Conservation (phyloP, 164 flowering plant species). For the Echeveria elegans region DNA sequence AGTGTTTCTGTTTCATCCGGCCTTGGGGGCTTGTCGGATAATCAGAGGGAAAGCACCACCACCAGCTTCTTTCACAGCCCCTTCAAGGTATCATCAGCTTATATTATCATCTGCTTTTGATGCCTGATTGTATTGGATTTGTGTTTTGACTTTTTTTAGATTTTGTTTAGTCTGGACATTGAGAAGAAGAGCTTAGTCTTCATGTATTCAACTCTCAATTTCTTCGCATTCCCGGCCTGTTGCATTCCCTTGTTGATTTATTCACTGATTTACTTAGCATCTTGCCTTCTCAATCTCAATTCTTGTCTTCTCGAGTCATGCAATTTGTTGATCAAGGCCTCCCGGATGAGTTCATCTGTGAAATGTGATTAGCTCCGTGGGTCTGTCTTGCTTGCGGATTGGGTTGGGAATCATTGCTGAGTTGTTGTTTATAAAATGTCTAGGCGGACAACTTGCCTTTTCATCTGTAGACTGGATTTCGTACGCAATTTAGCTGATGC, state of each 20-base stretch:
- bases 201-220: too few relatives aligned
- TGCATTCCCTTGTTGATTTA: not conserved
- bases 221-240: too few relatives aligned
- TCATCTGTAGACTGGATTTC: not conserved
- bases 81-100: too few relatives aligned
- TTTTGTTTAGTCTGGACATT: not conserved
- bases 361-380: not conserved
- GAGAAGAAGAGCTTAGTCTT: not conserved
- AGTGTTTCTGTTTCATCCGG: not conserved
- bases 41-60: too few relatives aligned
- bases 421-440: not conserved
- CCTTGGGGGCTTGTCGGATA: too few relatives aligned
- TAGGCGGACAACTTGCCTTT: not conserved
- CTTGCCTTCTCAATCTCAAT: too few relatives aligned
- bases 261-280: not conserved
- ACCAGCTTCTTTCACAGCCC: too few relatives aligned
- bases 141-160: constrained; percentile 1
- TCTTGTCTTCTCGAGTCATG: too few relatives aligned
- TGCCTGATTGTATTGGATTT: too few relatives aligned
- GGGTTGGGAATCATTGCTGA: not conserved
- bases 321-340: too few relatives aligned
- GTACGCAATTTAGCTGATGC: not conserved
- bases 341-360: not conserved
- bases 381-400: not conserved
- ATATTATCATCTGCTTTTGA: too few relatives aligned